Evolutionary conservation across 1,284 basidiomycete genomes (phyloP).

Genomic region (Apiotrichum sp.): DNA sequence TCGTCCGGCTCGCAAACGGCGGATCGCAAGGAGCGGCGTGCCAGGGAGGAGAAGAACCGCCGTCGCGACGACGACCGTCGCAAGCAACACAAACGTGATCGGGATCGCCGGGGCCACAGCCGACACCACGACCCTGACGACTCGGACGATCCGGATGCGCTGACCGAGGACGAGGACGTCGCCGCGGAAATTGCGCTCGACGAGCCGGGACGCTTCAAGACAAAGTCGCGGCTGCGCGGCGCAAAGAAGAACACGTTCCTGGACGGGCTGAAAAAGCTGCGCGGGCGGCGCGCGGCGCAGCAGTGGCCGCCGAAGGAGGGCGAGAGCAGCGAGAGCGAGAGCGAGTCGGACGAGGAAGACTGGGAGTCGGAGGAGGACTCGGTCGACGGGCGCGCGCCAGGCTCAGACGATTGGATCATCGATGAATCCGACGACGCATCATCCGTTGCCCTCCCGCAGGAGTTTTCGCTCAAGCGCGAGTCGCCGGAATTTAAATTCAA

Average conservation of each 20-base stretch:
- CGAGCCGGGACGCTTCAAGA: slow-evolving; percentile 47
- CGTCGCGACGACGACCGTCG: too few relatives aligned
- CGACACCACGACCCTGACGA: slow-evolving; percentile 21
- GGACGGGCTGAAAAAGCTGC: slow-evolving; percentile 32
- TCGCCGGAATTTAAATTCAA: slow-evolving; percentile 42
- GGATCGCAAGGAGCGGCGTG: background rate
- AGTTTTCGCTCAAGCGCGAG: slow-evolving; percentile 70
- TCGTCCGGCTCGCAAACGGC: background rate
- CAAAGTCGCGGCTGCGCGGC: slow-evolving; percentile 45
- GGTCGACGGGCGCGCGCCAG: slow-evolving; percentile 57
- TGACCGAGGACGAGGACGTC: slow-evolving; percentile 51
- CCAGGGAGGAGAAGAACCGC: too few relatives aligned
- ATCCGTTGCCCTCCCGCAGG: slow-evolving; percentile 55
- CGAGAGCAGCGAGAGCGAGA: slow-evolving; percentile 4
- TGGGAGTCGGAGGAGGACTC: slow-evolving; percentile 47
- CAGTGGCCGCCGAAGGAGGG: background rate
- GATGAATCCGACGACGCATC: too few relatives aligned
- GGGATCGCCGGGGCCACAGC: too few relatives aligned
- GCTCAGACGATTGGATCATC: background rate
- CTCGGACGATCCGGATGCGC: slow-evolving; percentile 14
- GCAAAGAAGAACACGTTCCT: slow-evolving; percentile 15
- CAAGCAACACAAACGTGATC: too few relatives aligned
- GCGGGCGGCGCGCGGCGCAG: slow-evolving; percentile 15
- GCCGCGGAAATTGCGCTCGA: slow-evolving; percentile 54
- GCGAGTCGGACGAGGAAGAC: slow-evolving; percentile 39